Evolutionary conservation across 192 early-diverging fungal genomes (phyloP).

Genomic region (Neocallimastix lanati): DNA sequence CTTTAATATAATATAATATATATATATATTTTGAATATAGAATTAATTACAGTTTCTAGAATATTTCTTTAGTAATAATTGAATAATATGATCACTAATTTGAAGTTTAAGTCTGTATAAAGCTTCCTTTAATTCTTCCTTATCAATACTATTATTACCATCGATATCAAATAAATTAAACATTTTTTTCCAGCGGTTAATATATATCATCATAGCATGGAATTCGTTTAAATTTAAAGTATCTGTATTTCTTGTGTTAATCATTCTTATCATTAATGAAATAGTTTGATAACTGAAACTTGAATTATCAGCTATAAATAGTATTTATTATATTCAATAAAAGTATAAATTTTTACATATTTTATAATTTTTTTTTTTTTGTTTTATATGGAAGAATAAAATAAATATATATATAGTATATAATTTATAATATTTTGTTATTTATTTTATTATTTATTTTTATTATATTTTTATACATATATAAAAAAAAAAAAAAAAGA

Average conservation of each 20-base stretch:
- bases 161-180: neutral
- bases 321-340: no score
- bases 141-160: neutral
- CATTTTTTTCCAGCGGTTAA: neutral
- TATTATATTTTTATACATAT: no score
- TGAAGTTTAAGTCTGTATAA: neutral
- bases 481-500: no score
- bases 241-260: neutral
- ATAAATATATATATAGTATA: no score
- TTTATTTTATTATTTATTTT: no score
- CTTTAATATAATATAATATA: no score
- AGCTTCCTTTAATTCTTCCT: neutral
- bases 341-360: no score
- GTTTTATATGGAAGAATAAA: no score
- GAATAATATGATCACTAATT: neutral
- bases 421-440: no score
- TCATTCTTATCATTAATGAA: neutral
- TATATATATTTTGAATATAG: no score
- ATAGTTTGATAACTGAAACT: neutral
- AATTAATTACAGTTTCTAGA: neutral
- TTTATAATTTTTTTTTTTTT: no score
- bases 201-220: neutral
- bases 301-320: neutral
- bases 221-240: neutral
- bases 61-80: neutral